Evolutionary conservation across 306 rosid genomes (phyloP), one percentile per base, ranked within the genome.

Genomic region (Alnus rubra): DNA sequence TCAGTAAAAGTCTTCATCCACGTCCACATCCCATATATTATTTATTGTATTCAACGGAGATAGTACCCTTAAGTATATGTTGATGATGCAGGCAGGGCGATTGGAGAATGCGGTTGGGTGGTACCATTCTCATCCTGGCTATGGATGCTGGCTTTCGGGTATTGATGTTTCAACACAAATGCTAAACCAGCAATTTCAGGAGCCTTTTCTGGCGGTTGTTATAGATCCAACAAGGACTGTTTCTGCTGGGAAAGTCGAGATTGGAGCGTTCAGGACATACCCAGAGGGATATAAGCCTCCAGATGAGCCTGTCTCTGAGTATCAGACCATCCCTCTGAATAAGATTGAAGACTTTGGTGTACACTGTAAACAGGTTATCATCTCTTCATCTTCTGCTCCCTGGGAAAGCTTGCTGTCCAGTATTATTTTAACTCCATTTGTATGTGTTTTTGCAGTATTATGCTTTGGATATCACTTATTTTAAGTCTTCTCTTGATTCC

Each of bases 41-140:
- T 15, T 52, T 52, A 50, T 64, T 2, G 15, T 44, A 13, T 18
- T 69, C 70, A 23, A 9, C 45, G 3, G 67, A 69, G 74, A 30
- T 74, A 1, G 33, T 69, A 18, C 7, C 18, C 74, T 82, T 18
- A 74, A 5, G 64, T 11, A 71, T 74, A 16, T 69, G 70, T 76
- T 35, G 19, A 8, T 70, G 81, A 58, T 77, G 71, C 67, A 96
- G 99, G 97, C 90, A 3, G 99, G 99, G 6, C 83, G 98, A 30
- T 79, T 96, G 89, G 99, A 96, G 83, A 96, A 96, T 79, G 99
- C 76, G 69, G 97, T 96, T 58, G 99, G 99, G 14, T 93, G 99
- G 99, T 96, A 96, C 80, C 99, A 96, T 83, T 96, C 99, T 80
- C 99, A 96, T 52, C 99, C 99, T 63, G 98, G 97, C 35, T 96